Evolutionary conservation across 106 monocot species (phyloP).

Genomic region (Gastrodia elata): DNA sequence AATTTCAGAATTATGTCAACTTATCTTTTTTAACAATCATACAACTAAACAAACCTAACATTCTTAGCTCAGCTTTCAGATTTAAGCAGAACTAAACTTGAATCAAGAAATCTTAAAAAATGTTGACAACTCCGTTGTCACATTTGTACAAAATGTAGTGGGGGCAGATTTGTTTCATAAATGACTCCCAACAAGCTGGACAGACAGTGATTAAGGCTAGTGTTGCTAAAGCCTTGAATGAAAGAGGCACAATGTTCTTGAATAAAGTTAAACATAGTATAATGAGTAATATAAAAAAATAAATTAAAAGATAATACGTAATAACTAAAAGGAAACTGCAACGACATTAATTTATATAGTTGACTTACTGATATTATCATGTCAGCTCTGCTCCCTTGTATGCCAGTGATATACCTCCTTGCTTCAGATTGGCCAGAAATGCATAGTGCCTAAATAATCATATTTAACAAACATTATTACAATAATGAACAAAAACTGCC

Average conservation of each 20-base stretch:
- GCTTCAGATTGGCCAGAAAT: slow-evolving; percentile 26
- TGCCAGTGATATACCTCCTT: slow-evolving; percentile 60
- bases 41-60: no score
- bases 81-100: no score
- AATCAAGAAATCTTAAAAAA: no score
- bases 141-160: neutral
- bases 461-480: slow-evolving; percentile 9
- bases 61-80: no score
- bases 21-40: no score
- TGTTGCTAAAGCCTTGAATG: neutral
- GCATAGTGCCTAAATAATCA: slow-evolving; percentile 67
- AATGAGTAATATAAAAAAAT: neutral
- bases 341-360: neutral
- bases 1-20: no score
- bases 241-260: neutral
- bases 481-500: neutral
- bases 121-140: neutral
- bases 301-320: neutral
- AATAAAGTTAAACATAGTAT: neutral
- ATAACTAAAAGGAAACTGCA: neutral
- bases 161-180: neutral
- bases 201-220: neutral
- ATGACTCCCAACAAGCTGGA: neutral
- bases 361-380: slow-evolving; percentile 88
- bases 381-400: slow-evolving; percentile 54